phyloP scores from a whole-genome alignment of 306 rosid species.

The Cajanus cajan region DNA sequence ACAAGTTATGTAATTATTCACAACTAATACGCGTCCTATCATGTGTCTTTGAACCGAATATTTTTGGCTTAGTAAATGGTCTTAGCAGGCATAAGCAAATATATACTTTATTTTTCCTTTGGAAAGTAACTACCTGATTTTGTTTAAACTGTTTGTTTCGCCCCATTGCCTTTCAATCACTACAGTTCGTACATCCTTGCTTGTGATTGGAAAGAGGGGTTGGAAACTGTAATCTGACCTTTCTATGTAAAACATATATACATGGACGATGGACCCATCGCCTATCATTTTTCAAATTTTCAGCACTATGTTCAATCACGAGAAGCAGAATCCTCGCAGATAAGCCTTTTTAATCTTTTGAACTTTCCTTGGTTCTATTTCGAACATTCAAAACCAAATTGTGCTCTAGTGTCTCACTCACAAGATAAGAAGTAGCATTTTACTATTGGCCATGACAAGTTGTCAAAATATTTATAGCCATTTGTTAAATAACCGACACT shows the following conservation, averaged over 20 bases:
- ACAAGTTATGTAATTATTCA: background rate
- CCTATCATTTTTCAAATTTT: background rate
- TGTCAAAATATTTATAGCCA: background rate
- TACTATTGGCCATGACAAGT: background rate
- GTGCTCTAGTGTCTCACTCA: background rate
- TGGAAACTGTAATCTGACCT: background rate
- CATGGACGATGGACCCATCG: conserved; percentile 20
- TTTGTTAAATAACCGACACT: background rate
- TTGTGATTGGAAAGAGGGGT: background rate
- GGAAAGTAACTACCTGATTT: background rate
- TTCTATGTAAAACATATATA: background rate
- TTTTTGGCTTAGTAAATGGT: background rate
- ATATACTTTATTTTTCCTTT: background rate
- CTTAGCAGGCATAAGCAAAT: background rate
- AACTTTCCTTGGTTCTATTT: background rate
- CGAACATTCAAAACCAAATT: conserved; percentile 3
- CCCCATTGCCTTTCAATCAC: background rate
- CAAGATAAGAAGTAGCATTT: background rate
- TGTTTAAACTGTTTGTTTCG: background rate
- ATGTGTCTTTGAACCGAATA: too few relatives aligned
- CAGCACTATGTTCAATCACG: conserved; percentile 17
- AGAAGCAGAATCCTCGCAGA: background rate
- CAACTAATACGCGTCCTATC: background rate
- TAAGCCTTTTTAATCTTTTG: background rate
- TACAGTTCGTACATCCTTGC: background rate